Evolutionary conservation across 495 filamentous ascomycete genomes (phyloP), one percentile per base, ranked within the genome.

Genomic region (Aspergillus funiculosus): DNA sequence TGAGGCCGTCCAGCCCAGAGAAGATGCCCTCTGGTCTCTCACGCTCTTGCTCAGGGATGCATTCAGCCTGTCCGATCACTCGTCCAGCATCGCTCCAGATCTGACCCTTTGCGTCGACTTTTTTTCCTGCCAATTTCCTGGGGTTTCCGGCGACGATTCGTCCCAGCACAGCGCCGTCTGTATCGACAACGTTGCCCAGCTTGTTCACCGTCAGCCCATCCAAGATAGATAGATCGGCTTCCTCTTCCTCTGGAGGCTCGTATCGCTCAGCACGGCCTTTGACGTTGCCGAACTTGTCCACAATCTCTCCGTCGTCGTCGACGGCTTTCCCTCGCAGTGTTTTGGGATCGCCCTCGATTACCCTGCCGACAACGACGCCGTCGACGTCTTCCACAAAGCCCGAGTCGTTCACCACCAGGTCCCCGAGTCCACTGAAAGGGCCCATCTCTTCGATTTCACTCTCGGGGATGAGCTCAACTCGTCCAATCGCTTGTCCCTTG

Each of bases 281-380:
- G 38, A 83, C 77, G 55, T 89, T 90, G 34, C 88, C 88, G 42
- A 78, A 77, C 53, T 79, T 81, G 60, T 91, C 88, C 26, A 89
- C 66, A 48, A 94, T 84, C 45, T 92, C 87, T 8, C 88, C 88
- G 56, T 92, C 87, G 27, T 84, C 74, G 54, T 92, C 88, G 32
- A 92, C 86, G 13, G 69, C 62, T 52, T 84, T 82, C 13, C 87
- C 87, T 29, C 82, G 72, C 8, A 92, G 76, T 39, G 75, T 76
- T 67, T 83, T 84, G 13, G 79, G 49, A 42, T 94, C 86, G 27
- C 88, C 88, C 46, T 89, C 81, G n/a, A 83, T 66, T 20, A 94
- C 70, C 43, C 78, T 69, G 20, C 87, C 87, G 35, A 94, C 78
- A 39, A 80, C 68, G 46, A 85, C 74, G 22, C 79, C 87, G 24